Evolutionary conservation across 208 protist species (phyloP).

Genomic region (Crithidia fasciculata): DNA sequence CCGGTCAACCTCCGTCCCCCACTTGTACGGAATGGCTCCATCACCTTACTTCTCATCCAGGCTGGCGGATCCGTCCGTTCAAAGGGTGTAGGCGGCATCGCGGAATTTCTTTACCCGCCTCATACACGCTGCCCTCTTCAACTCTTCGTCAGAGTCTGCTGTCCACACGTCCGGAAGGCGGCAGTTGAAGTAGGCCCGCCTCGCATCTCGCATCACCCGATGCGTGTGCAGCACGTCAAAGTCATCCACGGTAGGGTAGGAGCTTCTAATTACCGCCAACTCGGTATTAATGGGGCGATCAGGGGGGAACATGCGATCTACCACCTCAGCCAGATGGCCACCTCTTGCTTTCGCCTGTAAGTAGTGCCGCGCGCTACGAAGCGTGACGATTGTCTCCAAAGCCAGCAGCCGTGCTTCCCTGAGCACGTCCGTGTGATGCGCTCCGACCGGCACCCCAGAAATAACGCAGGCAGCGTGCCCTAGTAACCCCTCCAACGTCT

Average conservation of each 20-base stretch:
- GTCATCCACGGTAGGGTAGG: neutral
- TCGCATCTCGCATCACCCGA: neutral
- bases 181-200: neutral
- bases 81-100: neutral
- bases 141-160: neutral
- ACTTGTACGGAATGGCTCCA: neutral
- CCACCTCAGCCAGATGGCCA: neutral
- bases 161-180: neutral
- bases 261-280: neutral
- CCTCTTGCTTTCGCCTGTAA: neutral
- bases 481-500: neutral
- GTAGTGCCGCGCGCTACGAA: neutral
- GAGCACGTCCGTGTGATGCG: constrained; percentile 8
- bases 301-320: neutral
- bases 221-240: neutral
- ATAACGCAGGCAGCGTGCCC: constrained; percentile 1
- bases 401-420: constrained; percentile 1
- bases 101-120: neutral
- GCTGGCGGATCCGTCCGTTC: neutral
- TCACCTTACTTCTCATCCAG: neutral
- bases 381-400: neutral
- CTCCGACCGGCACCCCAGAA: constrained; percentile 8
- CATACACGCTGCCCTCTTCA: neutral
- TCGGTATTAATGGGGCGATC: neutral
- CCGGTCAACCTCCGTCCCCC: neutral